phyloP scores from a whole-genome alignment of 805 yeast genomes.

The Candida namnaoensis region DNA sequence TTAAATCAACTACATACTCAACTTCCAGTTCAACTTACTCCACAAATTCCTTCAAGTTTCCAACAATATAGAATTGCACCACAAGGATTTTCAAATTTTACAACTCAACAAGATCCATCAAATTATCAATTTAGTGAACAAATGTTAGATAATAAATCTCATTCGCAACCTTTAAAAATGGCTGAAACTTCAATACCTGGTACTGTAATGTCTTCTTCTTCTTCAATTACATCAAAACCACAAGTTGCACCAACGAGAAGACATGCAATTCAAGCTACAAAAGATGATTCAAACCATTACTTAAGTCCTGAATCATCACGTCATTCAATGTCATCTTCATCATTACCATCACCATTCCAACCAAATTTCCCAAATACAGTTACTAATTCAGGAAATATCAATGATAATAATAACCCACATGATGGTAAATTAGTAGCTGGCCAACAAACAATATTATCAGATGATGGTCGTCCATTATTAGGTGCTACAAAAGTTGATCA shows the following conservation, averaged over 20 bases:
- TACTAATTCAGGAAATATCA: constrained; percentile 1
- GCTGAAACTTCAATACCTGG: neutral
- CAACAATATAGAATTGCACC: too few relatives aligned
- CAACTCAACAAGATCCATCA: too few relatives aligned
- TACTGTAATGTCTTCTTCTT: too few relatives aligned
- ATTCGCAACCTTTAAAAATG: constrained; percentile 3
- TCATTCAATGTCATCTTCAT: constrained; percentile 7
- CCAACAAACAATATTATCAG: constrained; percentile 37
- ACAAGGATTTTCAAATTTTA: too few relatives aligned
- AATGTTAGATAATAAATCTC: neutral
- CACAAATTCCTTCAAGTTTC: too few relatives aligned
- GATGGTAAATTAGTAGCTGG: constrained; percentile 30
- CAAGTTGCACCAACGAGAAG: constrained; percentile 5
- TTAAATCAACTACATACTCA: too few relatives aligned
- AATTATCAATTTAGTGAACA: too few relatives aligned
- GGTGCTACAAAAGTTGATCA: constrained; percentile 91
- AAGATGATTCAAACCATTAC: constrained; percentile 3
- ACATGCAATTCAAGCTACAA: constrained; percentile 4
- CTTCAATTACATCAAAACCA: constrained; percentile 5
- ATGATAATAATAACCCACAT: constrained; percentile 1
- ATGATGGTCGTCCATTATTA: constrained; percentile 60
- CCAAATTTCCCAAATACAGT: constrained; percentile 3
- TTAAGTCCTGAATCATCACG: constrained; percentile 5
- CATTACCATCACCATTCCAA: constrained; percentile 2
- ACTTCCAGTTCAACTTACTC: too few relatives aligned